These are phyloP conservation scores for Tephrocybe sp. DNA, from an alignment of 768 basidiomycete species.

Conservation along the genomic window DNA sequence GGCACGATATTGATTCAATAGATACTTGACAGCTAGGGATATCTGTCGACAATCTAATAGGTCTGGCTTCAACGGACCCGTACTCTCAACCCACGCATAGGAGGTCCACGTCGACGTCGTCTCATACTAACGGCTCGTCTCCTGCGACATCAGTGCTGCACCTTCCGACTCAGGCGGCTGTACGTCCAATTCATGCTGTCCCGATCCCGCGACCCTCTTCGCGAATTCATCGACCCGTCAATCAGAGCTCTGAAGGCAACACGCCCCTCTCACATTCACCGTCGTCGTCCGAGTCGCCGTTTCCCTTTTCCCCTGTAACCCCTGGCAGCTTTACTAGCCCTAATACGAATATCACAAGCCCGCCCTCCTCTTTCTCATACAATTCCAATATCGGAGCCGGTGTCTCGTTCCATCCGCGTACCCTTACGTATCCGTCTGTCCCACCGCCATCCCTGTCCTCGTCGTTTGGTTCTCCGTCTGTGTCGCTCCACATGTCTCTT, in stretches of 20 bases:
- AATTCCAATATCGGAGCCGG: conserved; percentile 36
- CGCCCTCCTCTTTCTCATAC: conserved; percentile 63
- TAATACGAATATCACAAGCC: conserved; percentile 70
- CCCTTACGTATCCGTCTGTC: conserved; percentile 77
- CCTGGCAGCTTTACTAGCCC: conserved; percentile 56
- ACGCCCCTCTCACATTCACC: conserved; percentile 68
- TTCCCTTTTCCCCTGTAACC: conserved; percentile 61
- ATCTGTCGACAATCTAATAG: conserved; percentile 78
- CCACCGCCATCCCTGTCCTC: conserved; percentile 82
- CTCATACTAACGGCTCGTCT: conserved; percentile 41
- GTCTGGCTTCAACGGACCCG: conserved; percentile 64
- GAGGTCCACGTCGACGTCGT: conserved; percentile 43
- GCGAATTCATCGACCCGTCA: conserved; percentile 57
- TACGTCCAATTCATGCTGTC: conserved; percentile 51
- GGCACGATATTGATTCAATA: conserved; percentile 6
- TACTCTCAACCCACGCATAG: conserved; percentile 72
- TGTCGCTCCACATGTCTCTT: conserved; percentile 44
- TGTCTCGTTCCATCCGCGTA: conserved; percentile 32
- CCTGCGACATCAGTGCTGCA: conserved; percentile 46
- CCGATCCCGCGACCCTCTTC: conserved; percentile 77
- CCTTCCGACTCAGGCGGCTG: conserved; percentile 26
- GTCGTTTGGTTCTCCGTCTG: conserved; percentile 71
- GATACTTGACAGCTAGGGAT: conserved; percentile 56
- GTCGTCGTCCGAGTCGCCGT: conserved; percentile 66
- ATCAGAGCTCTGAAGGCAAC: conserved; percentile 48